Conservation (phyloP, 73 alveolate species). For the Paramecium sexaurelia region DNA sequence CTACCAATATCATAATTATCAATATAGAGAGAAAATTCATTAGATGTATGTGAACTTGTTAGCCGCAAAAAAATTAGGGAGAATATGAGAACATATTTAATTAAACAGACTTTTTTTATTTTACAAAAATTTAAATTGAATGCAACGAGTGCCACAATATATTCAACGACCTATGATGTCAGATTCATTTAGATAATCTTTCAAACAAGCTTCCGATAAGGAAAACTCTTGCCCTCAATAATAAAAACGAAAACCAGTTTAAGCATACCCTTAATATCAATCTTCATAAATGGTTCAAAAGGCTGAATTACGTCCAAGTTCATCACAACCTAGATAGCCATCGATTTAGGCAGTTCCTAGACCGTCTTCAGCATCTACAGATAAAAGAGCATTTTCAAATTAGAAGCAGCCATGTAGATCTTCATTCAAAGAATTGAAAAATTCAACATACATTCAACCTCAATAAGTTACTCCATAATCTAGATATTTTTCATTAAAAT, state of each 20-base stretch:
- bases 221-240: background rate
- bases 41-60: background rate
- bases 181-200: background rate
- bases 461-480: background rate
- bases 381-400: background rate
- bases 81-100: background rate
- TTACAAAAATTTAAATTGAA: background rate
- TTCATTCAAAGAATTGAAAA: constrained; percentile 28
- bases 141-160: background rate
- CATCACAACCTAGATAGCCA: constrained; percentile 3
- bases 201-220: background rate
- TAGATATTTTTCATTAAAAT: constrained; percentile 1
- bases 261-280: background rate
- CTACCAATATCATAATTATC: background rate
- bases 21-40: constrained; percentile 36
- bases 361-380: constrained; percentile 41
- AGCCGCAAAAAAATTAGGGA: background rate
- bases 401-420: background rate
- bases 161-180: background rate
- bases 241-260: background rate
- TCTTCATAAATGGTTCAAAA: background rate
- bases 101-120: constrained; percentile 24
- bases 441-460: background rate
- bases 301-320: background rate
- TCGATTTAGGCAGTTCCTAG: background rate